Percentiles rank a stretch among this genome's conserved stretches.
Evolutionary conservation across 2,329 filamentous ascomycete species (phyloP).

Genomic region (Aschersonia sp.): DNA sequence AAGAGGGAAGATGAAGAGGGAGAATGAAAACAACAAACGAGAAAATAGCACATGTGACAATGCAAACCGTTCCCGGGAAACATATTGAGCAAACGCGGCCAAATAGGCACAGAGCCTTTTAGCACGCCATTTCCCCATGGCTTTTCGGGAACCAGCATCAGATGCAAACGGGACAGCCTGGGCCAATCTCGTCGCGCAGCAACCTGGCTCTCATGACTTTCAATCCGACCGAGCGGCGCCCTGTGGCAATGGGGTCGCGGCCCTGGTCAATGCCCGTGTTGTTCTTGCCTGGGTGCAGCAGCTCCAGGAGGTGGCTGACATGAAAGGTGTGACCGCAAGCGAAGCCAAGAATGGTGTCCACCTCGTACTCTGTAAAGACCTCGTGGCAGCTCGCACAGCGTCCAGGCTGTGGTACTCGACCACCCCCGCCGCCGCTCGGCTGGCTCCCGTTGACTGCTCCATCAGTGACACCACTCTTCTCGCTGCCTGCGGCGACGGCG

Average conservation of each 20-base stretch:
- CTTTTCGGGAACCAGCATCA: not conserved
- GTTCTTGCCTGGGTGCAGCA: constrained; percentile 28
- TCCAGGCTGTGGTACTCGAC: constrained; percentile 27
- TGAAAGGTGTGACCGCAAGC: constrained; percentile 75
- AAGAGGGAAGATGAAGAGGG: not conserved
- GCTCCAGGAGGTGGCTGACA: constrained; percentile 51
- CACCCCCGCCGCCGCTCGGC: constrained; percentile 16
- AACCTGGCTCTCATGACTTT: constrained; percentile 81
- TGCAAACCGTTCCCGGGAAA: not conserved
- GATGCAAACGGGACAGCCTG: constrained; percentile 47
- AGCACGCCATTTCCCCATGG: too few relatives aligned
- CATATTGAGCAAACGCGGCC: not conserved
- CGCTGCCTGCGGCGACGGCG: too few relatives aligned
- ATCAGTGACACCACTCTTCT: not conserved
- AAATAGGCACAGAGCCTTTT: too few relatives aligned
- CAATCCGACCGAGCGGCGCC: constrained; percentile 55
- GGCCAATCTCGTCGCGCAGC: constrained; percentile 52
- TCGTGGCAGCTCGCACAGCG: constrained; percentile 45
- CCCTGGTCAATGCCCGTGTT: constrained; percentile 31
- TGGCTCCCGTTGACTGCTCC: not conserved
- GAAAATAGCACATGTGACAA: not conserved
- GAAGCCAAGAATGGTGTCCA: constrained; percentile 64
- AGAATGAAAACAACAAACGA: not conserved
- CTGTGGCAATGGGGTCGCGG: constrained; percentile 24
- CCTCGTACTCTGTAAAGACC: constrained; percentile 44